Evolutionary conservation across 2,329 filamentous ascomycete genomes (phyloP), one percentile per base, ranked within the genome.

Genomic region (Aspergillus uvarum): DNA sequence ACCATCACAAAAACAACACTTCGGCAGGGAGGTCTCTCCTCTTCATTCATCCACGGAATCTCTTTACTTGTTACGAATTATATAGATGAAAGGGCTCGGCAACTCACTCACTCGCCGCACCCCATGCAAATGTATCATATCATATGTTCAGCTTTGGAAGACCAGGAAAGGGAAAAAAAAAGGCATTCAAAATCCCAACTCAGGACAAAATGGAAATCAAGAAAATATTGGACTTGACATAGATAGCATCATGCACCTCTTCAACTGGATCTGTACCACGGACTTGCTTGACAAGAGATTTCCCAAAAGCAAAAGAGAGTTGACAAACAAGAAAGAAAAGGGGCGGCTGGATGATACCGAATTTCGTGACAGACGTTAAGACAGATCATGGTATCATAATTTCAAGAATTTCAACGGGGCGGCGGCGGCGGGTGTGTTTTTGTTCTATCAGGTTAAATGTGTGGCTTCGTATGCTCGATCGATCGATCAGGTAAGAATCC

Each of bases 401-500:
- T 54, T 51, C 42, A 51, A n/a, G n/a, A 7, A 26, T 7, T 26
- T 26, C 7, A 7, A 26, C 2, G 26, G 26, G 26, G 26, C 26
- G 26, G 31, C 31, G 21, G 22, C 22, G 22, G 11, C 42, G n/a
- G 16, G 47, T 8, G 38, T 26, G 38, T n/a, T 14, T 35, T 14
- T 35, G 10, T n/a, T 42, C 14, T 42, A 42, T 42, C 38, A 42
- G 32, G 16, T n/a, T 22, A 3, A 5, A 16, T 6, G 14, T 35
- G 32, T 11, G 38, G 16, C 38, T n/a, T 42, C 21, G 16, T 26
- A 8, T 22, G 38, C 38, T 42, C 38, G 11, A 56, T 22, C 21
- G 21, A 22, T 22, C 22, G 26, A 56, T 70, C 54, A 76, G n/a
- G 70, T 74, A 47, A 75, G 75, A 50, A 79, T 68, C 67, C 71